These are phyloP conservation scores for baker's yeast (Saccharomyces cerevisiae) DNA, from an alignment of 805 yeast genomes.

Conservation along the genomic window DNA sequence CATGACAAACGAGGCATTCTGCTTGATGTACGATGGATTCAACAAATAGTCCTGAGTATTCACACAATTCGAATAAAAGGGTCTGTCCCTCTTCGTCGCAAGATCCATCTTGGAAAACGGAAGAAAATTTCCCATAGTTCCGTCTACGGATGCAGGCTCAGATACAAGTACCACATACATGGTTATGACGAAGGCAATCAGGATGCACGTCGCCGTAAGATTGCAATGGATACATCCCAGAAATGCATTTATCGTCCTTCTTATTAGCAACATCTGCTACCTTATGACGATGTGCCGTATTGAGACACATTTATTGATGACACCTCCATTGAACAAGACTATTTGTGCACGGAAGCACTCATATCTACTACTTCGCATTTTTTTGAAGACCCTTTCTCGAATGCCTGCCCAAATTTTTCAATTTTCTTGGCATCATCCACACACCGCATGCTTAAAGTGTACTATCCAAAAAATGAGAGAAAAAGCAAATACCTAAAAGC, in stretches of 20 bases:
- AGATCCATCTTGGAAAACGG: conserved; percentile 14
- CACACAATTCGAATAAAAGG: conserved; percentile 52
- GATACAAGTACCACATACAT: conserved; percentile 1
- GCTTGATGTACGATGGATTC: conserved; percentile 34
- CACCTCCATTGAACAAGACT: neutral
- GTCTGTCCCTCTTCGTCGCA: conserved; percentile 30
- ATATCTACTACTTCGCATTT: neutral
- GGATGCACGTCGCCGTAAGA: neutral
- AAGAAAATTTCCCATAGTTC: neutral
- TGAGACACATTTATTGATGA: neutral
- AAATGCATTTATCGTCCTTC: neutral
- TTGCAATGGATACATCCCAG: neutral
- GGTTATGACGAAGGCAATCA: conserved; percentile 5
- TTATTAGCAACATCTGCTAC: neutral
- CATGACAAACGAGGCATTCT: conserved; percentile 80
- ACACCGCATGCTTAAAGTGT: neutral
- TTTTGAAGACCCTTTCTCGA: neutral
- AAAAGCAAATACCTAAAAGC: neutral
- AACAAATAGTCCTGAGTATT: conserved; percentile 34
- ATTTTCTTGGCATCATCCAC: neutral
- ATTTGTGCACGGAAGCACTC: neutral
- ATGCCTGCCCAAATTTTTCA: neutral
- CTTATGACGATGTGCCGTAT: neutral
- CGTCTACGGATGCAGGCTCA: neutral
- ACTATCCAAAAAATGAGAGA: neutral